Percentiles rank a stretch among this genome's conserved stretches.
Conservation (phyloP, 2,329 filamentous ascomycete species). For the Basipetospora chlamydospora region DNA sequence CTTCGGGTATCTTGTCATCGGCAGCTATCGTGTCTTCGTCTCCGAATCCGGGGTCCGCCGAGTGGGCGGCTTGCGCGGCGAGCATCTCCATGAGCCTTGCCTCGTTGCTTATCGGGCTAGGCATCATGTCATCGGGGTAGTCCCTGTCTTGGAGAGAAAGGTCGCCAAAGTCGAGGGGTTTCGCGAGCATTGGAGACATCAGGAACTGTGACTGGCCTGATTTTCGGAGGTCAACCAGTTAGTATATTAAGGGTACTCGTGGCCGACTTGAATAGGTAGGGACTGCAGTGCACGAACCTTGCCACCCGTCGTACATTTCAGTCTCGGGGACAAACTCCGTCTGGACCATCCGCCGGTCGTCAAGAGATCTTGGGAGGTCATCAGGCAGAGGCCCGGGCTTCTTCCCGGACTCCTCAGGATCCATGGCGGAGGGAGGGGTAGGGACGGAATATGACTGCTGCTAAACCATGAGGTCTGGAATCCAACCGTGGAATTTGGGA, state of each 20-base stretch:
- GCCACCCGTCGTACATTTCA: slow-evolving; percentile 98
- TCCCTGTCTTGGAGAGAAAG: slow-evolving; percentile 71
- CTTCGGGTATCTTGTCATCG: slow-evolving; percentile 57
- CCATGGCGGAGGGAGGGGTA: slow-evolving; percentile 37
- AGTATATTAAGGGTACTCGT: no score
- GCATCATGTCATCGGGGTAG: slow-evolving; percentile 44
- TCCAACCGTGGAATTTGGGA: no score
- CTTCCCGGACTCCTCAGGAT: slow-evolving; percentile 33
- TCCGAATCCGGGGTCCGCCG: slow-evolving; percentile 55
- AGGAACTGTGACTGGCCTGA: slow-evolving; percentile 91
- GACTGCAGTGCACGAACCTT: slow-evolving; percentile 42
- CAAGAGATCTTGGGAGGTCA: slow-evolving; percentile 80
- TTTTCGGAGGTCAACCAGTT: no score
- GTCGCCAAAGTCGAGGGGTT: slow-evolving; percentile 68
- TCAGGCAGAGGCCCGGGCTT: slow-evolving; percentile 49
- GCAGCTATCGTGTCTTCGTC: slow-evolving; percentile 68
- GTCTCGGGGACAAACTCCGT: slow-evolving; percentile 62
- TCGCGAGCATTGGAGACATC: slow-evolving; percentile 70
- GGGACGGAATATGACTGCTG: slow-evolving; percentile 9
- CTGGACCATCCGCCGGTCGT: slow-evolving; percentile 64
- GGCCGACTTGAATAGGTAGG: no score
- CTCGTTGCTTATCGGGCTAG: slow-evolving; percentile 61
- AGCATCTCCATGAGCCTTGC: slow-evolving; percentile 89
- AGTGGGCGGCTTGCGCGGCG: slow-evolving; percentile 78
- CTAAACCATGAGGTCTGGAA: slow-evolving; percentile 4